Evolutionary conservation across 2,329 filamentous ascomycete species (phyloP).

Genomic region (Cladophialophora yegresii): DNA sequence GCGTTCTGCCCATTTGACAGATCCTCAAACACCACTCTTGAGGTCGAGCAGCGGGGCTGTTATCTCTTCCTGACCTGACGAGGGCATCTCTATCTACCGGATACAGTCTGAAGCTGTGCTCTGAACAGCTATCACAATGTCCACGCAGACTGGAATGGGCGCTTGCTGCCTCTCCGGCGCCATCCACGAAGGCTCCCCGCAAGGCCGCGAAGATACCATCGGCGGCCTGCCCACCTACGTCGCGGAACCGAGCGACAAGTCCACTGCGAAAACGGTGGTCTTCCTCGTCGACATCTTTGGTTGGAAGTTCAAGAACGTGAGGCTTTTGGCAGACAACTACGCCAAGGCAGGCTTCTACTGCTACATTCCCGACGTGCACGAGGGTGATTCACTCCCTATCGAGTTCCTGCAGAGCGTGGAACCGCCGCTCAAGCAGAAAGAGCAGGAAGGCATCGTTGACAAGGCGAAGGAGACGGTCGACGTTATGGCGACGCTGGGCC

Average conservation of each 20-base stretch:
- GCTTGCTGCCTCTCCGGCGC: slow-evolving; percentile 47
- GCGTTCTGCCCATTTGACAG: not conserved
- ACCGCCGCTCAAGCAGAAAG: slow-evolving; percentile 46
- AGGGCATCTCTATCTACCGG: not conserved
- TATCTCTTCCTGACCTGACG: not conserved
- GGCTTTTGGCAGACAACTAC: slow-evolving; percentile 53
- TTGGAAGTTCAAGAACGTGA: slow-evolving; percentile 51
- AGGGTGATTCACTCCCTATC: slow-evolving; percentile 45
- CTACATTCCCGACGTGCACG: slow-evolving; percentile 49
- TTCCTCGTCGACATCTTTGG: slow-evolving; percentile 55
- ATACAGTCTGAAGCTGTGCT: not conserved
- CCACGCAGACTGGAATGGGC: slow-evolving; percentile 46
- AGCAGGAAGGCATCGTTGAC: slow-evolving; percentile 42
- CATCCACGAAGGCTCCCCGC: slow-evolving; percentile 34
- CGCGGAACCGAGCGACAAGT: slow-evolving; percentile 46
- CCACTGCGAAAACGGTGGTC: slow-evolving; percentile 50
- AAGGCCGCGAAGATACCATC: slow-evolving; percentile 46
- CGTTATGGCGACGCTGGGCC: slow-evolving; percentile 46
- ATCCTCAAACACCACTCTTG: not conserved
- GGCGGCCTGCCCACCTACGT: slow-evolving; percentile 48
- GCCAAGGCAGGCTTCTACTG: slow-evolving; percentile 50
- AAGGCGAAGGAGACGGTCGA: slow-evolving; percentile 47
- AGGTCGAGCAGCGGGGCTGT: not conserved
- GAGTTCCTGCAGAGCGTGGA: slow-evolving; percentile 48
- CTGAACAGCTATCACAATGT: slow-evolving; percentile 37